These are phyloP conservation scores for Neostapfia colusana DNA, from an alignment of 176 grass and related monocot genomes.

Conservation along the genomic window DNA sequence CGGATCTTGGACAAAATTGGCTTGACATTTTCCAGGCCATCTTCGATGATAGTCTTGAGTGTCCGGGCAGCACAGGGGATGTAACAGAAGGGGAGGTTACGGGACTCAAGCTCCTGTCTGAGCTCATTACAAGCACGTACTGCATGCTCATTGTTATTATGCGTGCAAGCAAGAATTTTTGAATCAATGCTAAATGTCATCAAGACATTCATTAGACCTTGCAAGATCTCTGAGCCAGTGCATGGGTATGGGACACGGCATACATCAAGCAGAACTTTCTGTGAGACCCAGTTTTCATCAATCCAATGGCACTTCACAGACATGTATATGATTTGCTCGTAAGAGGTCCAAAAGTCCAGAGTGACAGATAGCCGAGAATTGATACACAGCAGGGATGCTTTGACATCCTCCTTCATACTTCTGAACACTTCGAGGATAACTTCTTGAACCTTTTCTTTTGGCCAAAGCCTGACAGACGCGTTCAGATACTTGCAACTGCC, in stretches of 20 bases:
- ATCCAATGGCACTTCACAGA: slow-evolving; percentile 94
- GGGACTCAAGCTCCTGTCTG: slow-evolving; percentile 57
- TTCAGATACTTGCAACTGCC: slow-evolving; percentile 75
- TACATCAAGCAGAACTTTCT: slow-evolving; percentile 79
- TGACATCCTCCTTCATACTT: slow-evolving; percentile 83
- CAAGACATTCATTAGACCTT: slow-evolving; percentile 60
- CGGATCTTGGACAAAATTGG: slow-evolving; percentile 72
- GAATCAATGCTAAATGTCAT: slow-evolving; percentile 55
- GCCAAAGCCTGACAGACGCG: slow-evolving; percentile 67
- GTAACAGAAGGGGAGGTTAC: slow-evolving; percentile 72
- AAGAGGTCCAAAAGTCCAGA: slow-evolving; percentile 89
- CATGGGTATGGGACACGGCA: slow-evolving; percentile 67
- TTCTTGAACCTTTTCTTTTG: slow-evolving; percentile 69
- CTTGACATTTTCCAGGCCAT: slow-evolving; percentile 62
- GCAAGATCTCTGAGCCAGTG: slow-evolving; percentile 59
- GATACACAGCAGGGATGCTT: slow-evolving; percentile 58
- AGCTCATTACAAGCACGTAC: slow-evolving; percentile 63
- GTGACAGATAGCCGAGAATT: slow-evolving; percentile 72
- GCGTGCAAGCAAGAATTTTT: slow-evolving; percentile 83
- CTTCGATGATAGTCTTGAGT: slow-evolving; percentile 74
- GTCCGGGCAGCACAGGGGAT: slow-evolving; percentile 77
- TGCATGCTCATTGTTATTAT: slow-evolving; percentile 65
- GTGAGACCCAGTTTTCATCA: slow-evolving; percentile 71
- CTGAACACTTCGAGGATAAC: slow-evolving; percentile 64
- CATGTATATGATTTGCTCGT: slow-evolving; percentile 77